Percentiles rank a stretch among this genome's conserved stretches.
phyloP scores from a whole-genome alignment of 306 rosid genomes.

The Lotus japonicus region DNA sequence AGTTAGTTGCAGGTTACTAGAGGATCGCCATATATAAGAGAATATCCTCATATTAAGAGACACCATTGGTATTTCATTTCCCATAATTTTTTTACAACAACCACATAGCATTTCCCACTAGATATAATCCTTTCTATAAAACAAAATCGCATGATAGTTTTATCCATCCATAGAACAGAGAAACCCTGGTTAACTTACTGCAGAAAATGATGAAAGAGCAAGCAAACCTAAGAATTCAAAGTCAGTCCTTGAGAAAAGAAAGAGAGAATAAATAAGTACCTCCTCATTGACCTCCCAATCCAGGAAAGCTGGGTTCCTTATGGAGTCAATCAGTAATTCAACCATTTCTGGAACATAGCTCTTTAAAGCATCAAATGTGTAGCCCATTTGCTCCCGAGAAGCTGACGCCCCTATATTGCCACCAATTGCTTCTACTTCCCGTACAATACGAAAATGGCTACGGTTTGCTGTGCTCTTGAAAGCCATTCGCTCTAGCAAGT shows the following conservation, averaged over 20 bases:
- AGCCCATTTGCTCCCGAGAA: constrained; percentile 95
- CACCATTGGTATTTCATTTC: neutral
- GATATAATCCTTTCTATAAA: neutral
- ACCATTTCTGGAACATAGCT: constrained; percentile 92
- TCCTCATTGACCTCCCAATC: constrained; percentile 97
- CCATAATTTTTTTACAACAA: neutral
- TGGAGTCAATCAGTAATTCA: constrained; percentile 77
- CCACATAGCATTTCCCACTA: neutral
- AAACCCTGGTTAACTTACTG: neutral
- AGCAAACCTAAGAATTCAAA: constrained; percentile 10
- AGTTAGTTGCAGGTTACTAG: no score
- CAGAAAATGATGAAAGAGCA: neutral
- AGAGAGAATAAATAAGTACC: constrained; percentile 40
- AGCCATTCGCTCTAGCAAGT: constrained; percentile 90
- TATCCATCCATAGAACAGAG: neutral
- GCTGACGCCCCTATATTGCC: constrained; percentile 88
- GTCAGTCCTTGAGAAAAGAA: neutral
- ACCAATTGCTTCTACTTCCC: constrained; percentile 96
- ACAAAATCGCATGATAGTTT: neutral
- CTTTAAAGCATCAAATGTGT: constrained; percentile 88
- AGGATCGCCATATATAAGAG: no score
- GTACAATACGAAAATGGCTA: constrained; percentile 87
- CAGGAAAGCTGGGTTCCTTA: constrained; percentile 87
- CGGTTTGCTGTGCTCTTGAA: constrained; percentile 89
- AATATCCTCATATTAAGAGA: neutral